A percentile compares a stretch with the other conserved stretches of the same genome.
Conservation (phyloP, 495 filamentous ascomycete species). For the Penicillium alfredii region DNA sequence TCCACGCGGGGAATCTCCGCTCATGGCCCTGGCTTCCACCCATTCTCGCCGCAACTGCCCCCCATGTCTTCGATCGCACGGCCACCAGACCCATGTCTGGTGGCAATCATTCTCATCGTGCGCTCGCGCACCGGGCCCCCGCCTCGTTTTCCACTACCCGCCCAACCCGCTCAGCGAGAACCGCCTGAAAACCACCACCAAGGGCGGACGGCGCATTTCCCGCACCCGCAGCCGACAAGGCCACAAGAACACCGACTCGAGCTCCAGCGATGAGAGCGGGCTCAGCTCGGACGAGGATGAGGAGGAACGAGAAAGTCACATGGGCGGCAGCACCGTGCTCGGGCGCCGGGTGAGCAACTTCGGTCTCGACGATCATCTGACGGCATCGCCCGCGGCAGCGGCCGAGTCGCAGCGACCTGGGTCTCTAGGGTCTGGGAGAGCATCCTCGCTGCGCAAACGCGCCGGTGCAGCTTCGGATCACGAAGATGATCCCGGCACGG, state of each 20-base stretch:
- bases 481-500: conserved; percentile 38
- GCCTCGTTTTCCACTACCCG: conserved; percentile 90
- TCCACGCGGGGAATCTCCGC: conserved; percentile 18
- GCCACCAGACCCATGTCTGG: conserved; percentile 56
- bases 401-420: conserved; percentile 36
- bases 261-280: conserved; percentile 43
- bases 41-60: conserved; percentile 3
- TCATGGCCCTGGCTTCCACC: conserved; percentile 7
- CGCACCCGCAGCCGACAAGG: conserved; percentile 28
- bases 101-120: conserved; percentile 76
- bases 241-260: conserved; percentile 35
- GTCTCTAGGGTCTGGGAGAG: conserved; percentile 39
- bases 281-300: conserved; percentile 48
- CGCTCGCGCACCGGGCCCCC: conserved; percentile 73
- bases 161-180: conserved; percentile 50
- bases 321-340: conserved; percentile 18
- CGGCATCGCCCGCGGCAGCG: conserved; percentile 25
- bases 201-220: conserved; percentile 30
- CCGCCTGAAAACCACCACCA: conserved; percentile 29
- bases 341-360: conserved; percentile 36
- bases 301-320: conserved; percentile 29
- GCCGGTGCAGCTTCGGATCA: conserved; percentile 32
- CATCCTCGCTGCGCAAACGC: conserved; percentile 29
- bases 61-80: conserved; percentile 46
- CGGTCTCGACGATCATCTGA: conserved; percentile 32